Evolutionary conservation across 192 early-diverging fungal species (phyloP), one percentile per base, ranked within the genome.

Genomic region (Lobulomyces angularis): DNA sequence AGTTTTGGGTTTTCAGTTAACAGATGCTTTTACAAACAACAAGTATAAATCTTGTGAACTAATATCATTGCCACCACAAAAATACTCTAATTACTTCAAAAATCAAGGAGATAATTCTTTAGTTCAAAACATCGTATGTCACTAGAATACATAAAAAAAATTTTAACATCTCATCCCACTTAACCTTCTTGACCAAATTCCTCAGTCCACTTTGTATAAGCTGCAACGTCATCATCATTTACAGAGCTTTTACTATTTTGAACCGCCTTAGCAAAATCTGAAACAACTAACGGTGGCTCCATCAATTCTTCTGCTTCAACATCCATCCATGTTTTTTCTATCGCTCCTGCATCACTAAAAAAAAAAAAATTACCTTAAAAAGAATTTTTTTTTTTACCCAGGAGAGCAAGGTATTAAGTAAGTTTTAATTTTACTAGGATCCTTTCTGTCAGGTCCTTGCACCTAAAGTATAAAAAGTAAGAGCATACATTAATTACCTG

Each of bases 321-420:
- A 20, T 86, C 74, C 34, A 75, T 78, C 94, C 94, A 98, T 1
- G 69, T 75, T 76, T 81, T 84, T 47, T 91, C 90, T 14, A 78
- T 56, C 0, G 89, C 92, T 1, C 72, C 77, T 30, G 73, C 69
- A 28, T 90, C 94, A 21, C 90, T n/a, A n/a, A n/a, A n/a, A n/a
- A n/a, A n/a, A n/a, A n/a, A n/a, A n/a, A n/a, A n/a, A n/a, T n/a
- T n/a, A n/a, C n/a, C n/a, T n/a, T n/a, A n/a, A n/a, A n/a, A n/a
- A n/a, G n/a, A n/a, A n/a, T n/a, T n/a, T n/a, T n/a, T n/a, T n/a
- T n/a, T n/a, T n/a, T n/a, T n/a, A n/a, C n/a, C n/a, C 92, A 0
- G 92, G 89, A 35, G 89, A 94, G 56, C 92, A 98, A 4, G 94
- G 94, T 30, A 84, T 91, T 50, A 88, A 69, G 41, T 81, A 72